These are phyloP conservation scores for Colletotrichum tabaci DNA, from an alignment of 2,329 filamentous ascomycete genomes.

Conservation along the genomic window DNA sequence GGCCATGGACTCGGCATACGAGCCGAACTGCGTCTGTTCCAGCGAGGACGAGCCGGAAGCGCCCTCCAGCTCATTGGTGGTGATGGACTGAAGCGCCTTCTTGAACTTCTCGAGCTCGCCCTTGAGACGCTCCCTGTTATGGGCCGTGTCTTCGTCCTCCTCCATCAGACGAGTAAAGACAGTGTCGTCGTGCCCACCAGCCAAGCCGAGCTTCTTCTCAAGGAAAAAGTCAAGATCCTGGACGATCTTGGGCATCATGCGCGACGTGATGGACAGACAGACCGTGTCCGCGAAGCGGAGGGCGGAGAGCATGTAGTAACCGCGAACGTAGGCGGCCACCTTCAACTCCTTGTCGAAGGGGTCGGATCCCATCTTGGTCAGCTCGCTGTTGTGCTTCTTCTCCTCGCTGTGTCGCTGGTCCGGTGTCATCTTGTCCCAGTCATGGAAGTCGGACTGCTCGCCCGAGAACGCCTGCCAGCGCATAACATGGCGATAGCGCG, in stretches of 20 bases:
- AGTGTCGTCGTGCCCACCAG: slow-evolving; percentile 47
- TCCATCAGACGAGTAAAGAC: slow-evolving; percentile 63
- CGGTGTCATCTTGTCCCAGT: slow-evolving; percentile 63
- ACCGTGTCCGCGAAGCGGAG: slow-evolving; percentile 74
- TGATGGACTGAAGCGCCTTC: slow-evolving; percentile 64
- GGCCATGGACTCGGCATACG: slow-evolving; percentile 26
- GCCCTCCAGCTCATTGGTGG: slow-evolving; percentile 58
- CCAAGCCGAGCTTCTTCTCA: slow-evolving; percentile 60
- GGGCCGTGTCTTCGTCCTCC: slow-evolving; percentile 62
- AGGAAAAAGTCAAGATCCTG: slow-evolving; percentile 58
- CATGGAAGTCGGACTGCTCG: slow-evolving; percentile 48
- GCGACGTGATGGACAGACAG: slow-evolving; percentile 63
- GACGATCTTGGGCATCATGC: slow-evolving; percentile 63
- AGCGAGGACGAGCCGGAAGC: slow-evolving; percentile 37
- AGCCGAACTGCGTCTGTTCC: slow-evolving; percentile 8
- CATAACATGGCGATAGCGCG: slow-evolving; percentile 63
- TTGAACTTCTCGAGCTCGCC: slow-evolving; percentile 61
- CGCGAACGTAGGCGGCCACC: slow-evolving; percentile 74
- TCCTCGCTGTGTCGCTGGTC: slow-evolving; percentile 64
- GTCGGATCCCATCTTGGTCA: slow-evolving; percentile 68
- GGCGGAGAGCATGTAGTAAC: slow-evolving; percentile 79
- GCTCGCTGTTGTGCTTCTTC: slow-evolving; percentile 58
- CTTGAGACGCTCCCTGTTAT: slow-evolving; percentile 58
- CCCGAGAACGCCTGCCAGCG: slow-evolving; percentile 61
- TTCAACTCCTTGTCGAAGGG: slow-evolving; percentile 72